These are phyloP conservation scores for Turnera subulata DNA, from an alignment of 345 rosid genomes.

Conservation along the genomic window DNA sequence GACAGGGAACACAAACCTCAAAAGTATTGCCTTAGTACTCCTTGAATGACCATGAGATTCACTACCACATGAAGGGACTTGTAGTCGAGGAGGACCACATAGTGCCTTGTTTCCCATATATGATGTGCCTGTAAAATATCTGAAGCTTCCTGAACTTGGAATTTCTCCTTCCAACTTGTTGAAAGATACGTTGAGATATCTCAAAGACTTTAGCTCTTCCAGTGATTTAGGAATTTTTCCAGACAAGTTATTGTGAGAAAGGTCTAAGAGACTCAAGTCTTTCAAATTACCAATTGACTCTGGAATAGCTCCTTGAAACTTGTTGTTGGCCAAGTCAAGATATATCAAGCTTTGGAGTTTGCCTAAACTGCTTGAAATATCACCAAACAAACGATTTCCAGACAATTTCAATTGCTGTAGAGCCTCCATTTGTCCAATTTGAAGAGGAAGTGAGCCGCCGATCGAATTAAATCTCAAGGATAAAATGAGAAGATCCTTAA, in stretches of 20 bases:
- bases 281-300: slow-evolving; percentile 12
- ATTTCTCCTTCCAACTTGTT: slow-evolving; percentile 22
- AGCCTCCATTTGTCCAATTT: not conserved
- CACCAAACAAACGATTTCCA: not conserved
- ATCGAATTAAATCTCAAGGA: not conserved
- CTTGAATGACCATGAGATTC: not conserved
- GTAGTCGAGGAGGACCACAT: slow-evolving; percentile 6
- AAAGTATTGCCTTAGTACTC: not conserved
- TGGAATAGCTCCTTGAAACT: slow-evolving; percentile 19
- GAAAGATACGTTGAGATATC: slow-evolving; percentile 18
- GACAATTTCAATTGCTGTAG: not conserved
- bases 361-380: slow-evolving; percentile 3
- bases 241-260: slow-evolving; percentile 19
- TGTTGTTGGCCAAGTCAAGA: slow-evolving; percentile 11
- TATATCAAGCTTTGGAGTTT: not conserved
- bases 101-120: slow-evolving; percentile 14
- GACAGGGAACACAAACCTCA: not conserved
- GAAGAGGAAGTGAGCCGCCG: not conserved
- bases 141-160: slow-evolving; percentile 17
- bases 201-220: slow-evolving; percentile 9
- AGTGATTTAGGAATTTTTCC: slow-evolving; percentile 24
- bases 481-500: not conserved
- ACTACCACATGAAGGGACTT: slow-evolving; percentile 14
- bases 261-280: slow-evolving; percentile 20
- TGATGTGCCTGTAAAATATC: slow-evolving; percentile 12